Base-by-base conservation (phyloP, 1,284 basidiomycete genomes). In the Mycena citricolor region DNA sequence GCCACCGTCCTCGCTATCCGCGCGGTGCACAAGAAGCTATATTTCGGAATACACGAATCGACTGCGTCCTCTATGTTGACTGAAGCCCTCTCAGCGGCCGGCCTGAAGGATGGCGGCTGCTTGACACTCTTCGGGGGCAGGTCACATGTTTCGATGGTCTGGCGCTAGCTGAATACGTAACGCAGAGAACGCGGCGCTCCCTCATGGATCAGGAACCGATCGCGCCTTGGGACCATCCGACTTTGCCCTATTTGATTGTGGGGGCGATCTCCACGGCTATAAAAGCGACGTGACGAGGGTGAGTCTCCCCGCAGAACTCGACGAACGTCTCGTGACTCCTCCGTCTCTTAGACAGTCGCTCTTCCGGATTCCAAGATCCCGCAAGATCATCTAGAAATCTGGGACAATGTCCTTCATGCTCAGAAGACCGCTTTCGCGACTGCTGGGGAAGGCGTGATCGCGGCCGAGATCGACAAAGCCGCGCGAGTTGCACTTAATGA, bases 111-210 rank as follows among this genome's bases (percentile, higher is more conserved):
- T 38, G 74, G 72, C 19, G 77, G 73, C 54, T 81, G 77, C 13
- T 65, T 90, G 19, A 81, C 86, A 0, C 69, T 91, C 14, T 91
- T 94, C 57, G 89, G 90, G 56, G 83, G 88, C 87, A 52, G 43
- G 75, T 65, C 17, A 23, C 8, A 35, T 33, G 4, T 42, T 24
- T 37, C 31, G 26, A 35, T 33, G 26, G 17, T 41, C 14, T 14
- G 14, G 29, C 25, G 14, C 11, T 13, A 28, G 8, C 21, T 43
- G 17, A 38, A 31, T 41, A 6, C 37, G 23, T 39, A 44, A 34
- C 23, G 12, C 61, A 90, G 89, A 86, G 54, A 88, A 91, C 52
- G 90, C 89, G 1, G 90, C 89, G 1, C 74, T 91, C 14, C 90
- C 90, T 3, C 90, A 94, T 60, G 91, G 89, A 3, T 73, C 74